Evolutionary conservation across 768 basidiomycete genomes (phyloP).

Genomic region (Tylopilus vinaceipallidus): DNA sequence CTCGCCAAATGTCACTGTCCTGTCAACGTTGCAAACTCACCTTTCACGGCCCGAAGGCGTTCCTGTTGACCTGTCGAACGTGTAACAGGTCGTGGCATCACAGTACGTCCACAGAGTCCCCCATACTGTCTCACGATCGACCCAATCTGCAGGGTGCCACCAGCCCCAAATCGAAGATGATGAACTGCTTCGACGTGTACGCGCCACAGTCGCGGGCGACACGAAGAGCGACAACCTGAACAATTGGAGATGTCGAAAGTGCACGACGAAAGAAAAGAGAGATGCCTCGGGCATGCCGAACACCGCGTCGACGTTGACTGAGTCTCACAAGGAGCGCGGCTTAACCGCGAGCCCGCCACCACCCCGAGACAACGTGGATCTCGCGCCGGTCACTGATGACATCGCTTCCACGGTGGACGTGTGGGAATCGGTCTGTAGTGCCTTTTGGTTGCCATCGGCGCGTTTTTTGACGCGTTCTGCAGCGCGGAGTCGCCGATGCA

Average conservation of each 20-base stretch:
- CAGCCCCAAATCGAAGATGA: slow-evolving; percentile 29
- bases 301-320: slow-evolving; percentile 6
- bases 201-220: slow-evolving; percentile 26
- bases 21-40: slow-evolving; percentile 28
- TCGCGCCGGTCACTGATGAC: too few species aligned
- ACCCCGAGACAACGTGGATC: too few species aligned
- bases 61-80: slow-evolving; percentile 33
- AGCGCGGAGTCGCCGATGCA: background rate
- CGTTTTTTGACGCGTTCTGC: slow-evolving; percentile 4
- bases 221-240: slow-evolving; percentile 14
- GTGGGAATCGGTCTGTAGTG: slow-evolving; percentile 10
- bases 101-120: slow-evolving; percentile 18
- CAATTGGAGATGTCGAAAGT: slow-evolving; percentile 32
- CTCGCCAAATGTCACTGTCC: background rate
- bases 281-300: background rate
- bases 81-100: slow-evolving; percentile 38
- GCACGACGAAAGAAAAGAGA: slow-evolving; percentile 28
- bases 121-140: background rate
- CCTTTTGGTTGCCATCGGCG: background rate
- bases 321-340: background rate
- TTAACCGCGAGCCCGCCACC: too few species aligned
- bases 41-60: slow-evolving; percentile 27
- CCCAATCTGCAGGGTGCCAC: slow-evolving; percentile 27
- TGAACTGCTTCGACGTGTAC: slow-evolving; percentile 25
- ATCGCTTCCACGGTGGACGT: background rate